Conservation (phyloP, 2,329 filamentous ascomycete genomes). For the Zymoseptoria tritici region DNA sequence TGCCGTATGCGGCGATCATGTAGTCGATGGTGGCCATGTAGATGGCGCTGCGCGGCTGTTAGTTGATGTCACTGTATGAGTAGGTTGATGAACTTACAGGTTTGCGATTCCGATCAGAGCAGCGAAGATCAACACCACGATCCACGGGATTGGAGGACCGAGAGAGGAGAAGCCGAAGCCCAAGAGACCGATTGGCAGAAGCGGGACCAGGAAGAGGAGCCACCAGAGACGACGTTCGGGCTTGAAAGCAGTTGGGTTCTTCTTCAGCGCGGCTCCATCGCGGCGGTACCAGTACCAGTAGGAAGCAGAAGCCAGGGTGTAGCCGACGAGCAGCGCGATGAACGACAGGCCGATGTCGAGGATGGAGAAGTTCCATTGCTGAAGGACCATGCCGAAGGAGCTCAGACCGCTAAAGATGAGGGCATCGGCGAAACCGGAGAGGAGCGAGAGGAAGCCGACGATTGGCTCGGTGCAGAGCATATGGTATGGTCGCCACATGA, state of each 20-base stretch:
- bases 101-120: conserved; percentile 65
- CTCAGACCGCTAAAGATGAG: conserved; percentile 74
- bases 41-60: conserved; percentile 42
- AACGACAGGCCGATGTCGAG: conserved; percentile 54
- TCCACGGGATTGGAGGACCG: conserved; percentile 53
- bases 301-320: conserved; percentile 53
- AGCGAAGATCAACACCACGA: conserved; percentile 58
- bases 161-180: conserved; percentile 63
- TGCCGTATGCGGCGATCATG: conserved; percentile 64
- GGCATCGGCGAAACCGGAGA: conserved; percentile 65
- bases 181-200: conserved; percentile 59
- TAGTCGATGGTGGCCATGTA: conserved; percentile 36
- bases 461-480: conserved; percentile 72
- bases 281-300: conserved; percentile 38
- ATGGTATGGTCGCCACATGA: conserved; percentile 59
- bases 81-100: conserved; percentile 29
- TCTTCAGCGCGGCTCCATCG: conserved; percentile 43
- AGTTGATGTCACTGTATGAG: conserved; percentile 45
- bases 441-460: conserved; percentile 60
- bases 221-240: conserved; percentile 61
- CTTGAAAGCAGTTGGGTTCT: conserved; percentile 43
- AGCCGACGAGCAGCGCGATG: conserved; percentile 53
- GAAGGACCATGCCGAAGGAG: conserved; percentile 60
- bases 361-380: conserved; percentile 52
- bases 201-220: conserved; percentile 54